These are phyloP conservation scores for Prunus yedoensis DNA, from an alignment of 331 rosid species.

Conservation along the genomic window DNA sequence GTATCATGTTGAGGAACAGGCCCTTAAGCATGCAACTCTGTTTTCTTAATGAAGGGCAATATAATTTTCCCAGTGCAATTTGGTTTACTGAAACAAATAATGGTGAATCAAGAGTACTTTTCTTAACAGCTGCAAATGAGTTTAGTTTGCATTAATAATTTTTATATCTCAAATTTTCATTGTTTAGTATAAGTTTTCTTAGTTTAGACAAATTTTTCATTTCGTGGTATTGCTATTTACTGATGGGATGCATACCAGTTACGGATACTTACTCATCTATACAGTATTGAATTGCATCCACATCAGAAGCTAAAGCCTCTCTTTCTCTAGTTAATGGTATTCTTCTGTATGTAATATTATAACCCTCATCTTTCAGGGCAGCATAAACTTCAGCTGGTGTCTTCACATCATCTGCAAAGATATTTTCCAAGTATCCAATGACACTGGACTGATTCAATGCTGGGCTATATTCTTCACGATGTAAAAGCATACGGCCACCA, in stretches of 20 bases:
- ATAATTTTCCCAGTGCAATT: neutral
- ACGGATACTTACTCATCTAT: slow-evolving; percentile 56
- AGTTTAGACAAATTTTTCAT: neutral
- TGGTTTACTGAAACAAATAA: neutral
- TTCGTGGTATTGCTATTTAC: neutral
- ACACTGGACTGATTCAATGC: slow-evolving; percentile 58
- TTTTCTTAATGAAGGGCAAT: neutral
- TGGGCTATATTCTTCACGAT: slow-evolving; percentile 77
- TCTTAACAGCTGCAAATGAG: neutral
- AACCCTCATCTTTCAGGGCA: slow-evolving; percentile 54
- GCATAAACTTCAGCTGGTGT: slow-evolving; percentile 83
- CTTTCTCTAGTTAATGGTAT: slow-evolving; percentile 76
- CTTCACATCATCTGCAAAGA: slow-evolving; percentile 67
- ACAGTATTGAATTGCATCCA: slow-evolving; percentile 73
- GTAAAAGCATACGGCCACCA: slow-evolving; percentile 78
- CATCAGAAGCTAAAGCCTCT: slow-evolving; percentile 68
- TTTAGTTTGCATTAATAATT: neutral
- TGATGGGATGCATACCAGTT: slow-evolving; percentile 7
- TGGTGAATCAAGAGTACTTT: neutral
- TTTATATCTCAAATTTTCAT: neutral
- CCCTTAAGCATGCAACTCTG: neutral
- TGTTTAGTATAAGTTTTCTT: neutral
- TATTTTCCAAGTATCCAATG: slow-evolving; percentile 77
- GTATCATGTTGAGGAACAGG: neutral
- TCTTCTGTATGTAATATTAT: slow-evolving; percentile 58